These are phyloP conservation scores for Oligophagozyma castellii DNA, from an alignment of 1,139 yeast species.

Conservation along the genomic window DNA sequence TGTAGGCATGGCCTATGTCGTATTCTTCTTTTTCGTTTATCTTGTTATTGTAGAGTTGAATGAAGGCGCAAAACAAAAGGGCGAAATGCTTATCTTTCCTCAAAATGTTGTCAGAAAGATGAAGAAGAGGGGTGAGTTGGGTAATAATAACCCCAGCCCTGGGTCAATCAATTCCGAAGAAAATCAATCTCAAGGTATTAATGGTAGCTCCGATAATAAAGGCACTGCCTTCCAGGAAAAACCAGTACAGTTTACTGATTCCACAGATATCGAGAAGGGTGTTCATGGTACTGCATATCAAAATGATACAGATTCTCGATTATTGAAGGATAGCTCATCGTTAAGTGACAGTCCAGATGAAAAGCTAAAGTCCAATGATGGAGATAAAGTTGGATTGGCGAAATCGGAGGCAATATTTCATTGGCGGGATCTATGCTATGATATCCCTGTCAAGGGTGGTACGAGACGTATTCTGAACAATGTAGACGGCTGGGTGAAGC, in stretches of 20 bases:
- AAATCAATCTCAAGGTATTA: conserved; percentile 6
- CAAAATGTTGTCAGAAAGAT: conserved; percentile 29
- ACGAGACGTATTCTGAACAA: conserved; percentile 50
- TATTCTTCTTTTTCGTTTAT: conserved; percentile 24
- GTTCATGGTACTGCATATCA: not conserved
- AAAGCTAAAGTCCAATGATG: not conserved
- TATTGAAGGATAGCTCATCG: conserved; percentile 1
- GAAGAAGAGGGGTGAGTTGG: conserved; percentile 19
- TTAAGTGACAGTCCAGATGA: conserved; percentile 3
- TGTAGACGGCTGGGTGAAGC: conserved; percentile 78
- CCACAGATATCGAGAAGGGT: not conserved
- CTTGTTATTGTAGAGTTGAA: conserved; percentile 47
- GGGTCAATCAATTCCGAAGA: conserved; percentile 9
- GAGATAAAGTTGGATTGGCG: conserved; percentile 8
- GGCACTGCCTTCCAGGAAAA: conserved; percentile 8
- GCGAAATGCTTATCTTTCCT: conserved; percentile 66
- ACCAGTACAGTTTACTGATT: conserved; percentile 4
- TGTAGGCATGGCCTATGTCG: conserved; percentile 31
- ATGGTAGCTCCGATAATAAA: not conserved
- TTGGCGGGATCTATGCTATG: conserved; percentile 69
- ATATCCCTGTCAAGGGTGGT: conserved; percentile 51
- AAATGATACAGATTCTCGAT: not conserved
- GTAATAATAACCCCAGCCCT: conserved; percentile 1
- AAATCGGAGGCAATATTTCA: conserved; percentile 43
- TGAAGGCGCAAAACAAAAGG: conserved; percentile 69